Evolutionary conservation across 805 yeast genomes (phyloP).

Genomic region (Wickerhamomyces strasburgensis): DNA sequence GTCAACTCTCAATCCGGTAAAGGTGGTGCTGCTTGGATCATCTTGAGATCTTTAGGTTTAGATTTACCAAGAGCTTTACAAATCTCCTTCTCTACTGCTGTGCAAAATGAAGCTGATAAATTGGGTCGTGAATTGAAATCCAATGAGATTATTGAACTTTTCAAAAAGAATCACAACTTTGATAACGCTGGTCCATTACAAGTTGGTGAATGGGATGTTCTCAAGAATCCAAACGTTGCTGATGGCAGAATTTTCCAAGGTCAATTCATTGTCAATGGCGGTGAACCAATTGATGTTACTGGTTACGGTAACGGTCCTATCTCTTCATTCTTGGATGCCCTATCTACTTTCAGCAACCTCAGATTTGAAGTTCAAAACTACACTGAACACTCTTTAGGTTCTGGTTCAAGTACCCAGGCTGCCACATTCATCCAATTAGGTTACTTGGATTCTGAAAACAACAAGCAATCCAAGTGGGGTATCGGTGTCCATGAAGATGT

Average conservation of each 20-base stretch:
- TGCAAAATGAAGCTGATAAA: slow-evolving; percentile 59
- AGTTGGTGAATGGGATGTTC: slow-evolving; percentile 38
- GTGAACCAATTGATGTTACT: slow-evolving; percentile 30
- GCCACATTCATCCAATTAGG: slow-evolving; percentile 65
- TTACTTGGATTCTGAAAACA: slow-evolving; percentile 39
- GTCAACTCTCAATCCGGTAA: slow-evolving; percentile 86
- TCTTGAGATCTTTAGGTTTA: slow-evolving; percentile 62
- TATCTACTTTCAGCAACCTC: slow-evolving; percentile 46
- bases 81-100: slow-evolving; percentile 59
- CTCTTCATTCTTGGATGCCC: slow-evolving; percentile 65
- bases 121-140: slow-evolving; percentile 66
- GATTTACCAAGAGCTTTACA: slow-evolving; percentile 72
- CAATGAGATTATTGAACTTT: slow-evolving; percentile 56
- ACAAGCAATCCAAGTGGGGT: slow-evolving; percentile 65
- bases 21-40: slow-evolving; percentile 85
- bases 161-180: slow-evolving; percentile 51
- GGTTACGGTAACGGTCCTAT: slow-evolving; percentile 80
- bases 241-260: slow-evolving; percentile 40
- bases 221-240: slow-evolving; percentile 29
- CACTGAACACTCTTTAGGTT: slow-evolving; percentile 69
- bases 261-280: slow-evolving; percentile 32
- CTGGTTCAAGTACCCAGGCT: slow-evolving; percentile 67
- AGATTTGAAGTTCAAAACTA: slow-evolving; percentile 61
- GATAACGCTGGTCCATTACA: slow-evolving; percentile 33
- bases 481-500: slow-evolving; percentile 90